These are phyloP conservation scores for Ganoderma boninense DNA, from an alignment of 1,284 basidiomycete species.

Conservation along the genomic window DNA sequence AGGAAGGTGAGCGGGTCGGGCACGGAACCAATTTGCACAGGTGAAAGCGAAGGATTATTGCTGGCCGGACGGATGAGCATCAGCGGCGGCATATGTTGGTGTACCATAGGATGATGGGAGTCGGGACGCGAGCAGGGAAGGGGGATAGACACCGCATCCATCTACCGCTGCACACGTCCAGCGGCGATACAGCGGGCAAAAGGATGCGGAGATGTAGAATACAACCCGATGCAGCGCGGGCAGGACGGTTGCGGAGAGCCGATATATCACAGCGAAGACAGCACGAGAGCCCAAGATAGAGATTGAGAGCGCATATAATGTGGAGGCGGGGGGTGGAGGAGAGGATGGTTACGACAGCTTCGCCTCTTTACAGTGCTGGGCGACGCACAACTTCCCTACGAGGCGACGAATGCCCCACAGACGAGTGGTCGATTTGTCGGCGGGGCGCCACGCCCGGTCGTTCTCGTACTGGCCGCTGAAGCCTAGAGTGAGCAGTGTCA, in stretches of 20 bases:
- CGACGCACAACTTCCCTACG: neutral
- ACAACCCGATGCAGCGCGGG: neutral
- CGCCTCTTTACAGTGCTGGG: neutral
- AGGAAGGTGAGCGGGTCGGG: neutral
- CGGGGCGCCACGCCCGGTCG: slow-evolving; percentile 6
- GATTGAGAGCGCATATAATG: slow-evolving; percentile 12
- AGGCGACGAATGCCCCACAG: neutral
- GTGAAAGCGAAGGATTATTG: slow-evolving; percentile 14
- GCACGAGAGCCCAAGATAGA: slow-evolving; percentile 12
- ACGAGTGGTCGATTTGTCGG: slow-evolving; percentile 11
- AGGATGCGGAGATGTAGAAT: neutral
- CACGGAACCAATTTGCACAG: slow-evolving; percentile 26
- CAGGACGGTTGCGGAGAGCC: slow-evolving; percentile 16
- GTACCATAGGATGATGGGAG: slow-evolving; percentile 8
- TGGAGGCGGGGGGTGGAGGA: neutral
- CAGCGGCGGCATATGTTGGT: slow-evolving; percentile 9
- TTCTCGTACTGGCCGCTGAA: neutral
- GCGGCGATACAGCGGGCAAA: slow-evolving; percentile 31
- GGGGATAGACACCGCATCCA: slow-evolving; percentile 1
- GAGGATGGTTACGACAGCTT: neutral
- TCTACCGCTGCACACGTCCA: slow-evolving; percentile 12
- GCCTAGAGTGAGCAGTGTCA: slow-evolving; percentile 10
- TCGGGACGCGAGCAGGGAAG: neutral
- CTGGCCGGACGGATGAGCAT: slow-evolving; percentile 12
- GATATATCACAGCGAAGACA: slow-evolving; percentile 26